phyloP scores from a whole-genome alignment of 495 filamentous ascomycete species.

The Hypoxylon trugodes region DNA sequence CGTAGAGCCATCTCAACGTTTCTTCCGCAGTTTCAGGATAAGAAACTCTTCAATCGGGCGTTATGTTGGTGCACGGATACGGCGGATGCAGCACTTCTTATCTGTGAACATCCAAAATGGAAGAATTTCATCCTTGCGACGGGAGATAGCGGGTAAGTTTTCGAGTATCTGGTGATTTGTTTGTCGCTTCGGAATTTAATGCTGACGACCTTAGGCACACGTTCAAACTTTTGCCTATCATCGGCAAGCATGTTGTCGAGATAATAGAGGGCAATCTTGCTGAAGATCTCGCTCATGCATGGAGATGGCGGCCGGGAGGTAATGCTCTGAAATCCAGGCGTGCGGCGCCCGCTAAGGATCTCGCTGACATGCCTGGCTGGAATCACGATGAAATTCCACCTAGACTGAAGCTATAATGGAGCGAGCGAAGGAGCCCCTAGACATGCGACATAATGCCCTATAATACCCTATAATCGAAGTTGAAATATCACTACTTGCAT shows the following conservation, averaged over 20 bases:
- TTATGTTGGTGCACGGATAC: constrained; percentile 68
- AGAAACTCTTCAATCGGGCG: constrained; percentile 57
- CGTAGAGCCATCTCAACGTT: constrained; percentile 56
- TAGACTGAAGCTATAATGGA: not conserved
- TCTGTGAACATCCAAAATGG: constrained; percentile 42
- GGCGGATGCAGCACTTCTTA: constrained; percentile 52
- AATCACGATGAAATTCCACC: constrained; percentile 26
- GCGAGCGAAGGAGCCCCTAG: too few relatives aligned
- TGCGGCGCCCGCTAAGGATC: constrained; percentile 34
- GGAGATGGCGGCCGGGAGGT: constrained; percentile 40
- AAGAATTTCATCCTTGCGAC: constrained; percentile 42
- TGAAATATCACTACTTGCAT: too few relatives aligned
- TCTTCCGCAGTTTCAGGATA: constrained; percentile 55
- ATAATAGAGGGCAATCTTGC: constrained; percentile 35
- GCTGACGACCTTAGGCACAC: constrained; percentile 30
- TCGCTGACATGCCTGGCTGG: constrained; percentile 41
- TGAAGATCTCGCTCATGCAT: constrained; percentile 32
- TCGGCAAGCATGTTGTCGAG: constrained; percentile 42
- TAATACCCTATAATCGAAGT: too few relatives aligned
- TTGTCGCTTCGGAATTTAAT: not conserved
- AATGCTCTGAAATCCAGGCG: constrained; percentile 36
- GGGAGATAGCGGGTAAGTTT: constrained; percentile 39
- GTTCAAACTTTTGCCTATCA: constrained; percentile 38
- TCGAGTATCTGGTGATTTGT: not conserved
- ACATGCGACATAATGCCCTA: too few relatives aligned